Evolutionary conservation across 2,329 filamentous ascomycete species (phyloP).

Genomic region (Pestalotiopsis sp.): DNA sequence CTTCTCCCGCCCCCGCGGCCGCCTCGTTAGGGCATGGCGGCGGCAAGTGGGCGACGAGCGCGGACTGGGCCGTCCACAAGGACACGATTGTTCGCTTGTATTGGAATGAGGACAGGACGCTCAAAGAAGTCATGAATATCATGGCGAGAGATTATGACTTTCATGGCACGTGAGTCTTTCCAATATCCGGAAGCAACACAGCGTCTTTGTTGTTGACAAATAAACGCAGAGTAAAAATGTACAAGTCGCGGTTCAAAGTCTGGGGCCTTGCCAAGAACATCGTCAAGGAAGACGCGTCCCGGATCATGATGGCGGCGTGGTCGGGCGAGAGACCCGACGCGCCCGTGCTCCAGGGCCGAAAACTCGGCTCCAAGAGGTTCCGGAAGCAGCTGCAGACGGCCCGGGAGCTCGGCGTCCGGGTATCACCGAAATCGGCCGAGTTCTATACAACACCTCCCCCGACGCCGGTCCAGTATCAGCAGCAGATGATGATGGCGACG

Average conservation of each 20-base stretch:
- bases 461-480: not conserved
- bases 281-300: constrained; percentile 22
- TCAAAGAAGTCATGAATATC: constrained; percentile 22
- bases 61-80: constrained; percentile 22
- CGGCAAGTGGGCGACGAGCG: constrained; percentile 17
- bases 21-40: not conserved
- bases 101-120: constrained; percentile 22
- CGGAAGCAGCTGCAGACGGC: constrained; percentile 1
- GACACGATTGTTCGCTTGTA: constrained; percentile 22
- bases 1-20: not conserved
- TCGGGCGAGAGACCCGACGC: not conserved
- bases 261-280: constrained; percentile 26
- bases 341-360: constrained; percentile 14
- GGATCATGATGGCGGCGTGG: constrained; percentile 7
- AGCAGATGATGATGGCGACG: not conserved
- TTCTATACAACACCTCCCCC: not conserved
- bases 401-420: not conserved
- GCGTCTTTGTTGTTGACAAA: not conserved
- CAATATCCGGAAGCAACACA: not conserved
- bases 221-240: constrained; percentile 13
- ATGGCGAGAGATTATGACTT: constrained; percentile 24
- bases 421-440: not conserved
- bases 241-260: constrained; percentile 16
- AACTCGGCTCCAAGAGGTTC: constrained; percentile 15
- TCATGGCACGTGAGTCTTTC: constrained; percentile 21